Percentiles rank a stretch among this genome's conserved stretches.
Conservation (phyloP, 192 early-diverging fungal genomes). For the Pilobolus umbonatus region DNA sequence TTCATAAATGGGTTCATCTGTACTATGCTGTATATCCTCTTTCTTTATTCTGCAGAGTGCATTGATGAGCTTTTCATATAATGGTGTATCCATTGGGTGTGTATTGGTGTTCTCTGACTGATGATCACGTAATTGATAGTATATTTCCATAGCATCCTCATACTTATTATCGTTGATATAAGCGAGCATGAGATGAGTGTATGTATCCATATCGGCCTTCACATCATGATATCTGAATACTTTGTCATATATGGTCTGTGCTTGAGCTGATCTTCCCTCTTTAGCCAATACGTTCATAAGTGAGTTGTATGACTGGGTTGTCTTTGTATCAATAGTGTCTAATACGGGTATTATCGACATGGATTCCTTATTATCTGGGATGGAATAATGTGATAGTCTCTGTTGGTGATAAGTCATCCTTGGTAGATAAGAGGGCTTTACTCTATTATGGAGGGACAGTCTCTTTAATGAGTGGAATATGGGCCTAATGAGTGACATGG, state of each 20-base stretch:
- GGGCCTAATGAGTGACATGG: too few species aligned
- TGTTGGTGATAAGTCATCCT: too few species aligned
- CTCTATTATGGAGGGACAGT: too few species aligned
- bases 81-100: background rate
- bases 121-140: conserved; percentile 19
- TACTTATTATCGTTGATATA: conserved; percentile 10
- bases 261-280: conserved; percentile 1
- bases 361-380: background rate
- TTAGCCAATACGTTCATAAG: conserved; percentile 3
- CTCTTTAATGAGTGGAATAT: too few species aligned
- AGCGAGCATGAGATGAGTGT: conserved; percentile 7
- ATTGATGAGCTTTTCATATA: background rate
- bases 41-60: background rate
- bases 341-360: background rate
- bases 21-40: background rate
- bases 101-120: background rate
- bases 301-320: background rate
- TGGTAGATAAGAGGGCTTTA: too few species aligned
- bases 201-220: conserved; percentile 1
- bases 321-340: background rate
- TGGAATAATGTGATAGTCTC: too few species aligned
- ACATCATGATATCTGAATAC: conserved; percentile 1
- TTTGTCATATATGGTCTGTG: conserved; percentile 9
- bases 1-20: background rate
- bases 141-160: conserved; percentile 25